phyloP scores from a whole-genome alignment of 208 protist species.

The Angomonas deanei region DNA sequence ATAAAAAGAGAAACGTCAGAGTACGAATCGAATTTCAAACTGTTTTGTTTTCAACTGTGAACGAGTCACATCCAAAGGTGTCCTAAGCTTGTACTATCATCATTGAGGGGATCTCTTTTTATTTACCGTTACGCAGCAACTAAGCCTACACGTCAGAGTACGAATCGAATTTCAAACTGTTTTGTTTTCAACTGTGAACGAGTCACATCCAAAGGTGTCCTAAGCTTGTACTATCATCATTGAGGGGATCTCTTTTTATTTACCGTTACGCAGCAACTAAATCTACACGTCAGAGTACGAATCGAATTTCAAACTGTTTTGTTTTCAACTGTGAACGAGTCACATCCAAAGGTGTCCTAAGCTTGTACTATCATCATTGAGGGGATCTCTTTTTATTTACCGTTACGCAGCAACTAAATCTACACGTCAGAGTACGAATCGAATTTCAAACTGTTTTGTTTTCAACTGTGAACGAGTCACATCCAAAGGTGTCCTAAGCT shows the following conservation, averaged over 20 bases:
- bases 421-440: conserved; percentile 41
- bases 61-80: conserved; percentile 44
- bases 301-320: conserved; percentile 34
- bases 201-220: conserved; percentile 50
- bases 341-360: conserved; percentile 59
- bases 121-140: neutral
- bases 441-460: conserved; percentile 32
- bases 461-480: conserved; percentile 33
- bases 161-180: conserved; percentile 45
- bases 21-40: conserved; percentile 47
- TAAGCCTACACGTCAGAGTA: conserved; percentile 25
- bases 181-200: conserved; percentile 30
- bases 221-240: conserved; percentile 47
- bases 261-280: neutral
- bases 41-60: conserved; percentile 36
- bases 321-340: conserved; percentile 35
- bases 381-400: neutral
- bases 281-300: conserved; percentile 31
- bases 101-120: conserved; percentile 2
- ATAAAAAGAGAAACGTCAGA: conserved; percentile 14
- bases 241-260: neutral
- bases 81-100: conserved; percentile 50
- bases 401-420: neutral
- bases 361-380: conserved; percentile 37
- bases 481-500: conserved; percentile 62